These are phyloP conservation scores for Macaranga tanarius DNA, from an alignment of 441 rosid species.

Conservation along the genomic window DNA sequence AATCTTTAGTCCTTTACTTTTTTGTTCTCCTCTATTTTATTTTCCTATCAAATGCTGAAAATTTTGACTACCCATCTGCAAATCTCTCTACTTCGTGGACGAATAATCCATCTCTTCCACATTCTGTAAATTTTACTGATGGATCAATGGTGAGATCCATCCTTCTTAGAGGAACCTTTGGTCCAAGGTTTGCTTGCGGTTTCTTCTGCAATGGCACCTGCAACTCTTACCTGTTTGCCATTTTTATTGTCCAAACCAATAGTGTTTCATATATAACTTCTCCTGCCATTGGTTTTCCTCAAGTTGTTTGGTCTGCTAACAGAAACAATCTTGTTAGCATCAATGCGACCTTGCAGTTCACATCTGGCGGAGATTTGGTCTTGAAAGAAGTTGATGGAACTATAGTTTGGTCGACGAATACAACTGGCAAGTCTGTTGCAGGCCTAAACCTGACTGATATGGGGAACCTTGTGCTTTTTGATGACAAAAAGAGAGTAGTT, in stretches of 20 bases:
- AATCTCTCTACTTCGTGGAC: conserved; percentile 26
- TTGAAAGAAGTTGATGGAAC: conserved; percentile 19
- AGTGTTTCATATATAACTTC: background rate
- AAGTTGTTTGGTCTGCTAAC: conserved; percentile 22
- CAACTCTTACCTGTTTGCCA: conserved; percentile 23
- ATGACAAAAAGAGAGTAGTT: background rate
- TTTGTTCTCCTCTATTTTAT: background rate
- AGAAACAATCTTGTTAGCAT: conserved; percentile 16
- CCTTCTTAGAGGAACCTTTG: conserved; percentile 24
- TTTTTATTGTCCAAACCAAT: conserved; percentile 21
- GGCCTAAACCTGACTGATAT: conserved; percentile 16
- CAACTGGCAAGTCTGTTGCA: conserved; percentile 16
- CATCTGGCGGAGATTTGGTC: conserved; percentile 15
- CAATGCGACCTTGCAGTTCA: conserved; percentile 13
- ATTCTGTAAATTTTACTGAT: conserved; percentile 13
- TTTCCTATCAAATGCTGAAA: conserved; percentile 3
- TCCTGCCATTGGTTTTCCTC: conserved; percentile 13
- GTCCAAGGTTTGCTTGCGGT: conserved; percentile 26
- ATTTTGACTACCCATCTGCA: conserved; percentile 7
- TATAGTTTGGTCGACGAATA: conserved; percentile 19
- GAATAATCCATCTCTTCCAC: conserved; percentile 15
- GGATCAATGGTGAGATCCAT: conserved; percentile 28
- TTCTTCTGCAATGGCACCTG: conserved; percentile 26
- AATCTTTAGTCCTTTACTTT: background rate
- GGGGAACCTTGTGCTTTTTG: conserved; percentile 19